Evolutionary conservation across 2,329 filamentous ascomycete genomes (phyloP).

Genomic region (Sporothrix sp.): DNA sequence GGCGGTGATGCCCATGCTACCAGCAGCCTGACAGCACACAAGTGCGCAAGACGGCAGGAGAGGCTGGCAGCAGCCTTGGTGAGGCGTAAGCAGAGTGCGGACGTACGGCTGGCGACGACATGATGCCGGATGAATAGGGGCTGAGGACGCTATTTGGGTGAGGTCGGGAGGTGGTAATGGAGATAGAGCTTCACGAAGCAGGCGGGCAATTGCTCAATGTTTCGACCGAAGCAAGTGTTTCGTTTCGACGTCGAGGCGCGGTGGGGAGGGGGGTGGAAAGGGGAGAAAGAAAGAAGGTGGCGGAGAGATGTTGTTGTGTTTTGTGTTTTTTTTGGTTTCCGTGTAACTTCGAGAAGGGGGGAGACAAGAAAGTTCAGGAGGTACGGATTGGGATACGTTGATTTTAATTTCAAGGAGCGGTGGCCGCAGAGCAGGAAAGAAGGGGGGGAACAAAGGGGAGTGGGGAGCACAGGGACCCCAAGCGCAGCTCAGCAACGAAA

Average conservation of each 20-base stretch:
- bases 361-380: constrained; percentile 8
- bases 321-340: constrained; percentile 13
- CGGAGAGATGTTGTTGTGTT: constrained; percentile 9
- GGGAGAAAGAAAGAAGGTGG: not conserved
- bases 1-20: not conserved
- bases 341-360: constrained; percentile 13
- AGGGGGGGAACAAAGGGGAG: constrained; percentile 1
- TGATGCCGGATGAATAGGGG: constrained; percentile 16
- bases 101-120: constrained; percentile 29
- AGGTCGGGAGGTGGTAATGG: not conserved
- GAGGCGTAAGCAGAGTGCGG: not conserved
- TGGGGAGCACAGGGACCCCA: not conserved
- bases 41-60: not conserved
- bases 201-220: constrained; percentile 6
- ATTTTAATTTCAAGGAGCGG: constrained; percentile 20
- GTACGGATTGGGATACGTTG: constrained; percentile 16
- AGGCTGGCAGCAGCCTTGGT: not conserved
- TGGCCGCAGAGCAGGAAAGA: constrained; percentile 12
- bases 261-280: not conserved
- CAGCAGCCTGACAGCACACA: not conserved
- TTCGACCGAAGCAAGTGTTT: constrained; percentile 13
- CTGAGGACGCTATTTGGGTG: not conserved
- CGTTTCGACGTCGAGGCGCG: constrained; percentile 14
- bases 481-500: constrained; percentile 1
- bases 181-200: constrained; percentile 1